Evolutionary conservation across 2,329 filamentous ascomycete genomes (phyloP).

Genomic region (Falciphora oryzae): DNA sequence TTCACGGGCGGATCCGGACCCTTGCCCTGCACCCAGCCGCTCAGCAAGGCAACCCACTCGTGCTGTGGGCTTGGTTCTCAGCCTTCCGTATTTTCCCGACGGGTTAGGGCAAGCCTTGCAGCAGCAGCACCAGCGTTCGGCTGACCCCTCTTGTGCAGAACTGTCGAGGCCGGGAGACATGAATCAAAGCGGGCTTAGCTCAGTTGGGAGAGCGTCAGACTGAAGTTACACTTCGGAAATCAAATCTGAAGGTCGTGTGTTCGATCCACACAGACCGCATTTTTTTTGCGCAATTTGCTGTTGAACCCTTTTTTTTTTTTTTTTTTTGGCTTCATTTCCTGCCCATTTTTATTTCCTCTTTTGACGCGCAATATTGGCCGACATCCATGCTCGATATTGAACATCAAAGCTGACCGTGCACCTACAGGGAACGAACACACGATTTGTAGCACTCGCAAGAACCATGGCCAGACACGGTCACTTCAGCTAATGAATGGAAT

Average conservation of each 20-base stretch:
- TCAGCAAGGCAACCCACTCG: neutral
- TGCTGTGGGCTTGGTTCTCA: neutral
- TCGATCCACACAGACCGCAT: neutral
- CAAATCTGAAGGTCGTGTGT: slow-evolving; percentile 1
- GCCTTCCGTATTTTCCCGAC: neutral
- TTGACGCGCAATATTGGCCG: too few species aligned
- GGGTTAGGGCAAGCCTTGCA: neutral
- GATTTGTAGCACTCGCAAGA: too few species aligned
- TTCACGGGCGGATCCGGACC: neutral
- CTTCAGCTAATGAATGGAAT: neutral
- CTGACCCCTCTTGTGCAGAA: neutral
- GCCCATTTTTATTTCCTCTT: neutral
- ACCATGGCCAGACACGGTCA: neutral
- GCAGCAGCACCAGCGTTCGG: too few species aligned
- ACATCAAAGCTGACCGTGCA: too few species aligned
- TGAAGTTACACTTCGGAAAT: slow-evolving; percentile 1
- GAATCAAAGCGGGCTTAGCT: neutral
- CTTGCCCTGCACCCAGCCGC: neutral
- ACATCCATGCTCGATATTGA: too few species aligned
- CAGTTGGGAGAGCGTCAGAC: slow-evolving; percentile 1
- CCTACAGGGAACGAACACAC: too few species aligned
- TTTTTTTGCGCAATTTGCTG: neutral
- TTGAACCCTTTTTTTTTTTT: neutral
- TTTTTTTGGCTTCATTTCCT: neutral
- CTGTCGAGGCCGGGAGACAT: neutral